A percentile compares a stretch with the other conserved stretches of the same genome.
phyloP scores from a whole-genome alignment of 768 basidiomycete species.

The Tephrocybe sp. region DNA sequence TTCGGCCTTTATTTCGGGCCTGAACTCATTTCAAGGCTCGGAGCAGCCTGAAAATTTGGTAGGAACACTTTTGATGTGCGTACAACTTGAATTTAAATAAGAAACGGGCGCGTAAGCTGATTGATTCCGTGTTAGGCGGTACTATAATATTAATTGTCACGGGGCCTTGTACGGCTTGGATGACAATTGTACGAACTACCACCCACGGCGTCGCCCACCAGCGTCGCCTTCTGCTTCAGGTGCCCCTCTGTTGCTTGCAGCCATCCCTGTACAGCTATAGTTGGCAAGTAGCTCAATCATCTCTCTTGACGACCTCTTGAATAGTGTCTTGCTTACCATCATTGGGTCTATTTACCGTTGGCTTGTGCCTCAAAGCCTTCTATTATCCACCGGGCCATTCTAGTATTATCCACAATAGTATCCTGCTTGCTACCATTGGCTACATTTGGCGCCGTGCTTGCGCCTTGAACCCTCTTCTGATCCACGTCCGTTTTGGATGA shows the following conservation, averaged over 20 bases:
- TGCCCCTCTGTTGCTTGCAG: conserved; percentile 11
- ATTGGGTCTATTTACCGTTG: no score
- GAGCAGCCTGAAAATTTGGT: no score
- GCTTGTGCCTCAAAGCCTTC: no score
- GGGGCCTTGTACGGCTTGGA: conserved; percentile 7
- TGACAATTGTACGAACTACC: conserved; percentile 13
- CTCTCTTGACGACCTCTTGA: conserved; percentile 13
- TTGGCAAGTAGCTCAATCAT: conserved; percentile 5
- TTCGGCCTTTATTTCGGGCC: no score
- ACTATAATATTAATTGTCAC: background rate
- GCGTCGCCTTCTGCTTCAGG: conserved; percentile 2
- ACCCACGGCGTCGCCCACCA: conserved; percentile 4
- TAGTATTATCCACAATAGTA: conserved; percentile 28
- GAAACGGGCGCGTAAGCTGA: no score
- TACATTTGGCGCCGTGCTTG: conserved; percentile 37
- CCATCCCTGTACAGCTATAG: background rate
- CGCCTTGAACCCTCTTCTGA: conserved; percentile 31
- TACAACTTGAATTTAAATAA: no score
- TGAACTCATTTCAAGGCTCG: no score
- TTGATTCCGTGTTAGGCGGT: conserved; percentile 10
- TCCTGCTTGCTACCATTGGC: conserved; percentile 32
- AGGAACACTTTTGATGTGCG: no score
- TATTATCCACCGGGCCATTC: no score
- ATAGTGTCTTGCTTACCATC: no score
- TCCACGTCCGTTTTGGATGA: conserved; percentile 32